These are phyloP conservation scores for Pichia paraexigua DNA, from an alignment of 805 yeast species.

Conservation along the genomic window DNA sequence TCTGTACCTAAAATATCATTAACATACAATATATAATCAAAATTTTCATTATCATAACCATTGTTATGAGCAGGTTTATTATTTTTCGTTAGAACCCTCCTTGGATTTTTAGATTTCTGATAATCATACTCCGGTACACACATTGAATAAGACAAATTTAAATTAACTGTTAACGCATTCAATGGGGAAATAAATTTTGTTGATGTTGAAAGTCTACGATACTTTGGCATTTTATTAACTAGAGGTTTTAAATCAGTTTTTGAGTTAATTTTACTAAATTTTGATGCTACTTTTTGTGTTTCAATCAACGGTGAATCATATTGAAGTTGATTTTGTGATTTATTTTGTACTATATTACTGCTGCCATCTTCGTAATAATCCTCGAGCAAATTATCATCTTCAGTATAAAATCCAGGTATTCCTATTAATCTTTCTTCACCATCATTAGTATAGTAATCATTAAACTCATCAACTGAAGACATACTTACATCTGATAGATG, in stretches of 20 bases:
- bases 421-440: background rate
- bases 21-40: constrained; percentile 87
- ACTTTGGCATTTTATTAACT: constrained; percentile 55
- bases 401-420: background rate
- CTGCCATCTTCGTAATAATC: background rate
- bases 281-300: constrained; percentile 30
- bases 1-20: constrained; percentile 87
- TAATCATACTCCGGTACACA: constrained; percentile 84
- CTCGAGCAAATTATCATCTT: background rate
- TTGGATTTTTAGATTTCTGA: constrained; percentile 78
- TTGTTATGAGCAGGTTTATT: constrained; percentile 72
- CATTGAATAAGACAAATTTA: constrained; percentile 72
- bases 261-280: constrained; percentile 33
- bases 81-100: constrained; percentile 88
- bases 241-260: constrained; percentile 54
- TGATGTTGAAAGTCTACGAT: constrained; percentile 54
- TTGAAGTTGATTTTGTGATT: background rate
- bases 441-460: background rate
- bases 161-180: constrained; percentile 65
- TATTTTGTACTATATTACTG: background rate
- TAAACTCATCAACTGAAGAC: background rate
- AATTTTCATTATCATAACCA: constrained; percentile 81
- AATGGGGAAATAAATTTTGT: constrained; percentile 69
- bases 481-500: background rate
- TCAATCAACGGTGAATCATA: background rate